Conservation (phyloP, 2,329 filamentous ascomycete species). For the Pseudonectria buxi region DNA sequence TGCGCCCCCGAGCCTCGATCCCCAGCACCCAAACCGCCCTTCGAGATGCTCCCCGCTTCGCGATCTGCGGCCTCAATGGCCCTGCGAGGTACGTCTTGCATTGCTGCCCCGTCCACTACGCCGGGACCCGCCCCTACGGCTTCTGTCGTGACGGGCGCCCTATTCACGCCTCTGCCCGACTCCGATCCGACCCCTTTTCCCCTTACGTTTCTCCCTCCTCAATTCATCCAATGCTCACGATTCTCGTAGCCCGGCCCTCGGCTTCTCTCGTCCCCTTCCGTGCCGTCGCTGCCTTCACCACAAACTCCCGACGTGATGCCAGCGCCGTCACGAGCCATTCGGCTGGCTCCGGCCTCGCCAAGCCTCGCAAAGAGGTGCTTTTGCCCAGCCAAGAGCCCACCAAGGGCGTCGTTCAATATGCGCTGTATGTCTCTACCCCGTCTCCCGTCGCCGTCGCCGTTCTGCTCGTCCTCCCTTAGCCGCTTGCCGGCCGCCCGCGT, state of each 20-base stretch:
- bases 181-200: not conserved
- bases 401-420: slow-evolving; percentile 78
- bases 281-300: slow-evolving; percentile 57
- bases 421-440: slow-evolving; percentile 56
- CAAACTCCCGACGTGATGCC: slow-evolving; percentile 59
- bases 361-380: slow-evolving; percentile 63
- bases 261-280: slow-evolving; percentile 57
- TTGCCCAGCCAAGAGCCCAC: slow-evolving; percentile 72
- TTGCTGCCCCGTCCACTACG: not conserved
- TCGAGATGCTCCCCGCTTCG: slow-evolving; percentile 41
- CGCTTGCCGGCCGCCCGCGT: not conserved
- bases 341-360: slow-evolving; percentile 45
- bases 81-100: slow-evolving; percentile 39
- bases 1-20: slow-evolving; percentile 12
- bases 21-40: slow-evolving; percentile 8
- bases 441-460: not conserved
- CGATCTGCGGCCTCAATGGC: slow-evolving; percentile 47
- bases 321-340: slow-evolving; percentile 48
- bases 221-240: slow-evolving; percentile 3
- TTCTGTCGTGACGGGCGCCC: slow-evolving; percentile 11
- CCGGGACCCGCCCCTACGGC: not conserved
- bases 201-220: not conserved
- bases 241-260: slow-evolving; percentile 55
- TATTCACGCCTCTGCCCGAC: slow-evolving; percentile 12
- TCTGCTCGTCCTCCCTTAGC: not conserved